phyloP scores from a whole-genome alignment of 106 monocot species.

The Dendrobium huoshanense region DNA sequence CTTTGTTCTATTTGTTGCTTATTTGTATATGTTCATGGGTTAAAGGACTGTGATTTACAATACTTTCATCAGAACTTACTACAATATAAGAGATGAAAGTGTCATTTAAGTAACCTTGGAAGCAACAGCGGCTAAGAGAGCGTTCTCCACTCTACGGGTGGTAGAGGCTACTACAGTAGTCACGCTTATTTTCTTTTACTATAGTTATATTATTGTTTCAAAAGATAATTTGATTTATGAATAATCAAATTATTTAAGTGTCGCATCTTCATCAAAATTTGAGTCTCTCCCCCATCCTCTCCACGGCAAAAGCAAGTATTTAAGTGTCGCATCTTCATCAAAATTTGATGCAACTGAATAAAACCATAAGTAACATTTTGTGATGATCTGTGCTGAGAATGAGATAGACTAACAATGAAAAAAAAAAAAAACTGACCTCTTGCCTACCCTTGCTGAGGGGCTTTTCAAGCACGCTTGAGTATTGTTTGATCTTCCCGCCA shows the following conservation, averaged over 20 bases:
- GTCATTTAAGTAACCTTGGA: not conserved
- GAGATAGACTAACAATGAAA: not conserved
- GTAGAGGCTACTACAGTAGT: not conserved
- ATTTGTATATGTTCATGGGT: too few species aligned
- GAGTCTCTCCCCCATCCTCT: not conserved
- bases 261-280: too few species aligned
- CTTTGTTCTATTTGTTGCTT: too few species aligned
- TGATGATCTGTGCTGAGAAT: not conserved
- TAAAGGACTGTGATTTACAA: not conserved
- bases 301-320: not conserved
- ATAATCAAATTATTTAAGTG: not conserved
- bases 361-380: not conserved
- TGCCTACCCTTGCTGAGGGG: conserved; percentile 87
- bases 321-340: not conserved
- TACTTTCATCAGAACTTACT: not conserved
- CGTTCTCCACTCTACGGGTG: not conserved
- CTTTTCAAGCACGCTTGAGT: conserved; percentile 86
- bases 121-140: not conserved
- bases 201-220: not conserved
- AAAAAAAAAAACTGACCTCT: conserved; percentile 36
- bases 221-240: not conserved
- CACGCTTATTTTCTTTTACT: not conserved
- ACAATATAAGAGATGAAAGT: not conserved
- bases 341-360: not conserved
- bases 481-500: conserved; percentile 1